phyloP scores from a whole-genome alignment of 371 early-diverging fungal species.

The Apophysomyces trapeziformis region DNA sequence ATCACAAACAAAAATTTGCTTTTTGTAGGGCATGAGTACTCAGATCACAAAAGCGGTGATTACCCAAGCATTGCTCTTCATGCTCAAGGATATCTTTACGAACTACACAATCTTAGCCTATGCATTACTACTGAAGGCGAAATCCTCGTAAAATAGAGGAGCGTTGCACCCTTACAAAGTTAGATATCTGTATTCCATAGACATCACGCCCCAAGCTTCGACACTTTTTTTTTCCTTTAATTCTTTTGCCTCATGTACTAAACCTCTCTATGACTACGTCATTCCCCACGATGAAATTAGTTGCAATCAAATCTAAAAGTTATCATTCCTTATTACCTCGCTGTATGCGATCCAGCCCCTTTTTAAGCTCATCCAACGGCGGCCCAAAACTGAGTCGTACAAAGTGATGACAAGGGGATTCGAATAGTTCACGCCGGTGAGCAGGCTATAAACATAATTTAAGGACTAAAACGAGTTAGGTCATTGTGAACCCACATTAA shows the following conservation, averaged over 20 bases:
- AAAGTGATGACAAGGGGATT: slow-evolving; percentile 59
- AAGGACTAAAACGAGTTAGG: neutral
- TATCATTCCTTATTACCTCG: slow-evolving; percentile 14
- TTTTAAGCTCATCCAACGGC: slow-evolving; percentile 48
- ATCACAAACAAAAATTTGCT: slow-evolving; percentile 4
- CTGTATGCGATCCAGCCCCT: slow-evolving; percentile 45
- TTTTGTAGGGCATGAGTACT: slow-evolving; percentile 86
- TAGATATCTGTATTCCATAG: neutral
- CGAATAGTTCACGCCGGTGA: slow-evolving; percentile 55
- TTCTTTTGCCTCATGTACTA: neutral
- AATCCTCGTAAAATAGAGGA: neutral
- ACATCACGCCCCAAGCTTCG: neutral
- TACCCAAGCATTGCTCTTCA: slow-evolving; percentile 93
- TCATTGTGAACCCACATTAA: slow-evolving; percentile 40
- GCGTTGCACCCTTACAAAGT: neutral
- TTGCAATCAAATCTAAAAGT: too few species aligned
- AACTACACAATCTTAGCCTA: slow-evolving; percentile 64
- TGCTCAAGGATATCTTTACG: slow-evolving; percentile 91
- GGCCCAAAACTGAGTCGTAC: slow-evolving; percentile 58
- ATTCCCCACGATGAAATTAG: too few species aligned
- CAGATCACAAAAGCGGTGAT: slow-evolving; percentile 97
- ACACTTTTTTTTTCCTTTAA: neutral
- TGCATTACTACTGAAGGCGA: slow-evolving; percentile 30
- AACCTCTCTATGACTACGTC: too few species aligned
- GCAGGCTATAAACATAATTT: slow-evolving; percentile 36